Evolutionary conservation across 2,329 filamentous ascomycete species (phyloP), one percentile per base, ranked within the genome.

Genomic region (Pyricularia pennisetigena): DNA sequence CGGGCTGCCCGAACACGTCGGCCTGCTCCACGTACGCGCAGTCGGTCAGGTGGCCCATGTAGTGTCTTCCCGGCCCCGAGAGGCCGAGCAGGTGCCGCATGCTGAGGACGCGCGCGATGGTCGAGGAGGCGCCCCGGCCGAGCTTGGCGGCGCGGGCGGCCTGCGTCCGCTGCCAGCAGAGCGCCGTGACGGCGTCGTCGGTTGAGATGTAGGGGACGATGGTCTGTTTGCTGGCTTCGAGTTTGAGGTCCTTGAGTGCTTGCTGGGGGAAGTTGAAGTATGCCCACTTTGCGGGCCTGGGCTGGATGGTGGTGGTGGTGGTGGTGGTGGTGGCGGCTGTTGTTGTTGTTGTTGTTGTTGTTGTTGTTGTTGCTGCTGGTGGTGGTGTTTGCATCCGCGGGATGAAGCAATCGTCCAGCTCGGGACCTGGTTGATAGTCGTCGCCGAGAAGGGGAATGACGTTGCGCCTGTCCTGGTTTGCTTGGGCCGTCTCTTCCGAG

Each of bases 161-260:
- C 0, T 75, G 74, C 9, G 83, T 71, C 0, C 76, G 77, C 70
- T 82, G 78, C 82, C 82, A 87, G 68, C 86, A 74, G 62, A 86
- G 80, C 0, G 83, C 82, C 2, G 75, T 82, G n/a, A 87, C 74
- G 3, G 79, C 77, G 71, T 88, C 85, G 68, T 88, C 84, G 0
- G 83, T 86, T 1, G 84, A 84, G 26, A 86, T 73, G 70, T 78
- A 85, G 12, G 57, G 57, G 26, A 67, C 65, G 24, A n/a, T 23
- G 54, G 49, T 54, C 41, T 66, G 65, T 4, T 30, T 57, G 65
- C 73, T 73, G 3, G 82, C 81, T 0, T 72, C 49, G 0, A 72
- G 61, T 69, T 86, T 86, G 1, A 86, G 73, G 0, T 71, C 68
- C 1, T 70, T 65, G 0, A 85, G 76, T 0, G 79, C 76, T 3